These are phyloP conservation scores for Aspergillus coremiiformis DNA, from an alignment of 495 filamentous ascomycete genomes.

Conservation along the genomic window DNA sequence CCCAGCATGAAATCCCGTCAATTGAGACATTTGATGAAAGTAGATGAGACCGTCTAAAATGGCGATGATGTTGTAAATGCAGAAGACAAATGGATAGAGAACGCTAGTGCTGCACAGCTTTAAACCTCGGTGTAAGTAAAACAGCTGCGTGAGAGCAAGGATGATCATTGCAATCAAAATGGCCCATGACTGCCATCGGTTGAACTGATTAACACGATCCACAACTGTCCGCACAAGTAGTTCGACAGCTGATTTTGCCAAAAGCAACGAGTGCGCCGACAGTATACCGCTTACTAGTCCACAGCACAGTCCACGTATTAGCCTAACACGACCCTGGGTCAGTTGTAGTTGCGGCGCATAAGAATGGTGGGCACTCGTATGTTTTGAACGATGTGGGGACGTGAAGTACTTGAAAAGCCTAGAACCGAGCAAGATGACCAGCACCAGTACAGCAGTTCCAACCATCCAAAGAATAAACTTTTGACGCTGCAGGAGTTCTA, in stretches of 20 bases:
- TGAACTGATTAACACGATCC: conserved; percentile 88
- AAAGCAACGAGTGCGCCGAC: conserved; percentile 84
- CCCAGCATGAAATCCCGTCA: conserved; percentile 65
- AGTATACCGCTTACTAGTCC: conserved; percentile 86
- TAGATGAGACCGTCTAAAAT: conserved; percentile 97
- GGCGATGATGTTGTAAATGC: conserved; percentile 98
- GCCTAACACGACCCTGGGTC: conserved; percentile 50
- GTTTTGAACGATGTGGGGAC: conserved; percentile 27
- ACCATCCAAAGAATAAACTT: conserved; percentile 92
- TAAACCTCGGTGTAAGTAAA: conserved; percentile 87
- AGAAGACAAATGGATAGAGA: conserved; percentile 96
- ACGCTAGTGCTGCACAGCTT: conserved; percentile 94
- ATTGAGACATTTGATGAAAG: conserved; percentile 78
- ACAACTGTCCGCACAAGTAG: conserved; percentile 88
- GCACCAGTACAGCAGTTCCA: conserved; percentile 62
- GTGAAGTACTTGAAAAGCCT: conserved; percentile 48
- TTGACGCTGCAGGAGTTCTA: conserved; percentile 62
- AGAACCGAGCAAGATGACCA: conserved; percentile 56
- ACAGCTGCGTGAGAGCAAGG: conserved; percentile 85
- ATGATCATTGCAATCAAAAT: conserved; percentile 75
- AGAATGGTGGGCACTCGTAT: conserved; percentile 23
- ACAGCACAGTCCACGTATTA: conserved; percentile 82
- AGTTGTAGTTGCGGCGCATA: conserved; percentile 36
- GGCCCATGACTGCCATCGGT: conserved; percentile 94
- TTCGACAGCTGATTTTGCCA: conserved; percentile 96